Conservation (phyloP, 2,329 filamentous ascomycete species). For the Trichophyton mentagrophytes region DNA sequence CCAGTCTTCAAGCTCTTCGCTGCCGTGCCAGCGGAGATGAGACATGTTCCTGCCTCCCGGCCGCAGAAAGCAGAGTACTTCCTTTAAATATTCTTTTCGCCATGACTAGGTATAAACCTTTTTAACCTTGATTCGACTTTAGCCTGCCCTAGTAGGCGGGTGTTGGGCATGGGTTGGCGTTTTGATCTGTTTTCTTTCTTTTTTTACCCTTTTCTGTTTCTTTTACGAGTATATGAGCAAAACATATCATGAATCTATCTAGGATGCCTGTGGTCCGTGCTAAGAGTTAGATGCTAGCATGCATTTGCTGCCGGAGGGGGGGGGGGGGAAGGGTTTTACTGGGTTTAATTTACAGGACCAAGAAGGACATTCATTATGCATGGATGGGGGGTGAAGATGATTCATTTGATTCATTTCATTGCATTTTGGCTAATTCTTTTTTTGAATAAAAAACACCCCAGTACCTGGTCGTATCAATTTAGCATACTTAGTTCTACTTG, state of each 20-base stretch:
- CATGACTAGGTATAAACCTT: too few relatives aligned
- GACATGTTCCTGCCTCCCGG: constrained; percentile 33
- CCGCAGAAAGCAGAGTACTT: constrained; percentile 39
- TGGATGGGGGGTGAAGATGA: neutral
- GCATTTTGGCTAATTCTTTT: neutral
- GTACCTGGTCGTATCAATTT: constrained; percentile 17
- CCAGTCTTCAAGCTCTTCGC: constrained; percentile 62
- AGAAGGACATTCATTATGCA: neutral
- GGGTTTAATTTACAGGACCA: neutral
- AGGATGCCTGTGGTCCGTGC: neutral
- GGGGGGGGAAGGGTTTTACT: neutral
- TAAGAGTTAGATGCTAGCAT: neutral
- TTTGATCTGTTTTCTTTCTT: neutral
- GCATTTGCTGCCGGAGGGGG: neutral
- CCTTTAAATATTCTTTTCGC: constrained; percentile 19
- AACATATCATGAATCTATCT: neutral
- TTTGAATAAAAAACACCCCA: neutral
- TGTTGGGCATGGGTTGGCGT: neutral
- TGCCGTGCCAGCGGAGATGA: constrained; percentile 35
- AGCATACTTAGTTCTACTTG: neutral
- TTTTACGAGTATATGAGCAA: neutral
- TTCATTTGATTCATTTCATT: neutral
- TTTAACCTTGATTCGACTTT: too few relatives aligned
- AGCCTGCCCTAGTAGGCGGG: too few relatives aligned
- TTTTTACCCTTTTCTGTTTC: neutral